Evolutionary conservation across 1,139 yeast genomes (phyloP), one percentile per base, ranked within the genome.

Genomic region (Candida tetrigidarum): DNA sequence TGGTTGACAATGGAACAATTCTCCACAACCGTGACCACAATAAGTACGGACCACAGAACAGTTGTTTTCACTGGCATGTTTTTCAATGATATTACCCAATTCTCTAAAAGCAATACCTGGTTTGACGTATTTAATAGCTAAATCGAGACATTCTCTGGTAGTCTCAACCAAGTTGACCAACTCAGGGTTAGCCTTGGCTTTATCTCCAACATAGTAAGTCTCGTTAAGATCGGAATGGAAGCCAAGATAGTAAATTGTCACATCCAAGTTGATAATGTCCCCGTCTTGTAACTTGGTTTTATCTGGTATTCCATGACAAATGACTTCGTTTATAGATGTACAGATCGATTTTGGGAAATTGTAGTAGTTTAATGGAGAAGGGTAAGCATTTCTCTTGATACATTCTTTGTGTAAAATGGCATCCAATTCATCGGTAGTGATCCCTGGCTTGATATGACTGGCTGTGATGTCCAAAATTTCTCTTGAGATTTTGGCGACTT

Each of bases 221-320:
- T 93, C 99, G 65, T 95, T 95, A 63, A 95, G 74, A 66, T 95
- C 99, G 3, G 97, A 86, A 67, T 95, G 98, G 69, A 84, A 82
- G 1, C 99, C 99, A 56, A 86, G 81, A 65, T 86, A 81, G 70
- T 78, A 93, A 45, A 95, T 67, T 3, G 97, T 78, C 41, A 95
- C 90, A 63, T 95, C 99, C 53, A 95, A 71, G 63, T 95, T 95
- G 53, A 95, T 77, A 54, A 95, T 93, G 63, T 95, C 99, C 43
- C 99, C 99, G 57, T 93, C 98, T 63, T 89, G 71, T 51, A 95
- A 75, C 33, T 82, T 83, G 45, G 92, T 80, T 68, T 87, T 78
- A 65, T 95, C 99, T 20, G 99, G 99, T 48, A 93, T 88, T 53
- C 99, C 99, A 65, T 93, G 99, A 64, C 99, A 93, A 50, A 93